Conservation (phyloP, 208 protist genomes). For the Leishmania tropica region DNA sequence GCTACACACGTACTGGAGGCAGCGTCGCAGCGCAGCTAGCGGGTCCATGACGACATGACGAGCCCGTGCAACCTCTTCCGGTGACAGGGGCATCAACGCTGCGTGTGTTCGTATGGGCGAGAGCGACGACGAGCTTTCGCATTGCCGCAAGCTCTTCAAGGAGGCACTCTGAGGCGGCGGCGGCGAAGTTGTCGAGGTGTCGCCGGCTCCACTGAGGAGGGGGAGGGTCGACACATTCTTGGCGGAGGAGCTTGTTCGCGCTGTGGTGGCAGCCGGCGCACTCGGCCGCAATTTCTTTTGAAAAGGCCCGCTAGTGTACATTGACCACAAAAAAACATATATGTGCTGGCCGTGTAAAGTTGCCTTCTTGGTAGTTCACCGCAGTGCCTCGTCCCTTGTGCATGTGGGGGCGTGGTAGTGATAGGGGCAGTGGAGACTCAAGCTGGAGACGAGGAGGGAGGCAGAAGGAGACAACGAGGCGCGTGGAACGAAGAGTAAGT, state of each 20-base stretch:
- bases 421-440: neutral
- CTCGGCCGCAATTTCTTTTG: conserved; percentile 9
- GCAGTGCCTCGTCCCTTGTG: neutral
- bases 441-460: neutral
- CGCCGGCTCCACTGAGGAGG: neutral
- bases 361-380: neutral
- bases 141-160: neutral
- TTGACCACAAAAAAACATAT: neutral
- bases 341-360: neutral
- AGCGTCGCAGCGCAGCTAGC: conserved; percentile 69
- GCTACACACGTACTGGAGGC: conserved; percentile 72
- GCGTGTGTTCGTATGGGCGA: neutral
- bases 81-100: neutral
- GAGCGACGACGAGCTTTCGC: neutral
- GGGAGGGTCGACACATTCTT: conserved; percentile 11
- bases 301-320: conserved; percentile 22
- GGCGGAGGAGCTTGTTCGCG: neutral
- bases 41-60: conserved; percentile 70
- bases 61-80: neutral
- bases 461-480: neutral
- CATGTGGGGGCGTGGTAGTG: neutral
- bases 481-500: neutral
- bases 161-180: neutral
- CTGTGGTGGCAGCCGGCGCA: neutral
- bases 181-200: neutral